These are phyloP conservation scores for Cordyceps pruinosa DNA, from an alignment of 2,329 filamentous ascomycete genomes.

Conservation along the genomic window DNA sequence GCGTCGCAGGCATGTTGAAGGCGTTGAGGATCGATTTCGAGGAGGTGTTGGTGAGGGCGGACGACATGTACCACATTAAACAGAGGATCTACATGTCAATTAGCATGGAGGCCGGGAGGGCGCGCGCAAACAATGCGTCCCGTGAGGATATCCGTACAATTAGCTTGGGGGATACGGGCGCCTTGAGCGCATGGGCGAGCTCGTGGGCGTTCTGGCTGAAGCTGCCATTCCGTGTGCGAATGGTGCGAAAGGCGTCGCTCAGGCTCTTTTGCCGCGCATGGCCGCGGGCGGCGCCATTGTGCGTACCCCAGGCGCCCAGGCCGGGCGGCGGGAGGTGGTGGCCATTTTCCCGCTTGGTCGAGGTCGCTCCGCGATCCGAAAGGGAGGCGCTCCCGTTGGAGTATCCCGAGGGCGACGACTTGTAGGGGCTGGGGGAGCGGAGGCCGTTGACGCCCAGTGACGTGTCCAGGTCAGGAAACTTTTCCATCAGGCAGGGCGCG, in stretches of 20 bases:
- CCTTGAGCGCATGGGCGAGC: slow-evolving; percentile 82
- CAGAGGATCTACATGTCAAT: slow-evolving; percentile 61
- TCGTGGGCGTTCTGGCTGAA: slow-evolving; percentile 91
- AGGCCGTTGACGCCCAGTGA: slow-evolving; percentile 23
- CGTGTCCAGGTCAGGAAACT: slow-evolving; percentile 50
- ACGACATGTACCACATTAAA: slow-evolving; percentile 89
- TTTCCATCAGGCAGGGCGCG: slow-evolving; percentile 38
- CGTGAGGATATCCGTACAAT: slow-evolving; percentile 52
- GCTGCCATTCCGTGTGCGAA: slow-evolving; percentile 73
- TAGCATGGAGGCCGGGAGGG: slow-evolving; percentile 11
- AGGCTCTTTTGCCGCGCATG: slow-evolving; percentile 79
- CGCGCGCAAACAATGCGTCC: neutral
- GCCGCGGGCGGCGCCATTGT: slow-evolving; percentile 30
- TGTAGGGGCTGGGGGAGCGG: slow-evolving; percentile 22
- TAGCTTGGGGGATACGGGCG: slow-evolving; percentile 80
- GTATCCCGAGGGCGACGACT: slow-evolving; percentile 21
- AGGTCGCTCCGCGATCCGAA: too few species aligned
- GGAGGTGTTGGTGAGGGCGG: slow-evolving; percentile 92
- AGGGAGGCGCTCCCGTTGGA: slow-evolving; percentile 25
- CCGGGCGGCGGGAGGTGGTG: slow-evolving; percentile 18
- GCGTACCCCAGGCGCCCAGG: slow-evolving; percentile 13
- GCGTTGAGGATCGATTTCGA: slow-evolving; percentile 95
- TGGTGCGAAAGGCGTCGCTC: slow-evolving; percentile 77
- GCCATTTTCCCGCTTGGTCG: slow-evolving; percentile 22
- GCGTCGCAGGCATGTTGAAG: slow-evolving; percentile 81